phyloP scores from a whole-genome alignment of 2,329 filamentous ascomycete species.

The Botrytis sinoallii region DNA sequence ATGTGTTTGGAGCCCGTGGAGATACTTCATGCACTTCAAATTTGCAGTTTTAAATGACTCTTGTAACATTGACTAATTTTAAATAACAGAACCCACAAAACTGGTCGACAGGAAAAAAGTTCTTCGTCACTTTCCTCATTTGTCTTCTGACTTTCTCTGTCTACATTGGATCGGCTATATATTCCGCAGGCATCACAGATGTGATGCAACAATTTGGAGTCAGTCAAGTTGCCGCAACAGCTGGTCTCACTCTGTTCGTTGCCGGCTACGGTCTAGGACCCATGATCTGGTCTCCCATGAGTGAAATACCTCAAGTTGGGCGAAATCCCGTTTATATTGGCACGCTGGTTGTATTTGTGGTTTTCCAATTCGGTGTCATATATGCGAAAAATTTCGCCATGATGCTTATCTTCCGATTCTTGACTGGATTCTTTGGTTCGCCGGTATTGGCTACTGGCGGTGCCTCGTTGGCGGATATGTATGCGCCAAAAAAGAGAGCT shows the following conservation, averaged over 20 bases:
- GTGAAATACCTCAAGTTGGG: slow-evolving; percentile 63
- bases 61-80: neutral
- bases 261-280: slow-evolving; percentile 61
- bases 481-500: slow-evolving; percentile 51
- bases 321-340: slow-evolving; percentile 65
- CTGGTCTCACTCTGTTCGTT: slow-evolving; percentile 61
- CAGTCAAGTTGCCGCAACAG: slow-evolving; percentile 48
- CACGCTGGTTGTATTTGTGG: slow-evolving; percentile 64
- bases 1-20: slow-evolving; percentile 4
- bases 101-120: slow-evolving; percentile 46
- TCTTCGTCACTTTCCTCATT: slow-evolving; percentile 46
- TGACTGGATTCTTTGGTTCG: slow-evolving; percentile 61
- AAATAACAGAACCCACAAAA: slow-evolving; percentile 52
- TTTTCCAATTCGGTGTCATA: slow-evolving; percentile 47
- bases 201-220: slow-evolving; percentile 54
- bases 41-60: neutral
- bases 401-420: slow-evolving; percentile 56
- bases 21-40: neutral
- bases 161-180: slow-evolving; percentile 50
- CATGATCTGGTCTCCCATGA: slow-evolving; percentile 62
- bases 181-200: slow-evolving; percentile 45
- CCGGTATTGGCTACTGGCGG: slow-evolving; percentile 60
- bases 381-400: slow-evolving; percentile 51
- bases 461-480: slow-evolving; percentile 49
- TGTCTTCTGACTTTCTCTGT: slow-evolving; percentile 57